A percentile compares a stretch with the other conserved stretches of the same genome.
These are phyloP conservation scores for Phytophthora pistaciae DNA, from an alignment of 352 stramenopile species.

Conservation along the genomic window DNA sequence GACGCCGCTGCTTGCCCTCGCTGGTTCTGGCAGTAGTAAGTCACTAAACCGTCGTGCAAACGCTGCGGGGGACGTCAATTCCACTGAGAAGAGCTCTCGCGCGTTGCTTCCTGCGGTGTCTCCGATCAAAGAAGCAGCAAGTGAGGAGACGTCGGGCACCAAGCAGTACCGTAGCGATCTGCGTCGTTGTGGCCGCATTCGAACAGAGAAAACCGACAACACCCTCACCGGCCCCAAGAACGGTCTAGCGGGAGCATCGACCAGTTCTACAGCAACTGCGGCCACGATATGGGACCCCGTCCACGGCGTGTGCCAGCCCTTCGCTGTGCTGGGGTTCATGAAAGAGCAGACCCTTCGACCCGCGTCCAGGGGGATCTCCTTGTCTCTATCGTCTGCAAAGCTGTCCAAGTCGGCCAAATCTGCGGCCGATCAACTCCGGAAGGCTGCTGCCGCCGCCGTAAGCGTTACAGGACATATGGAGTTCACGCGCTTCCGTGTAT, in stretches of 20 bases:
- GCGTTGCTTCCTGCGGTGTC: constrained; percentile 23
- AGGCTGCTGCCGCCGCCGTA: constrained; percentile 18
- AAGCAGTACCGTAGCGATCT: constrained; percentile 31
- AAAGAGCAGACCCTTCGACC: constrained; percentile 38
- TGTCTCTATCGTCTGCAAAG: constrained; percentile 24
- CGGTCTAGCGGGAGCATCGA: constrained; percentile 4
- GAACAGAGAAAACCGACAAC: constrained; percentile 45
- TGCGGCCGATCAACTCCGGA: constrained; percentile 30
- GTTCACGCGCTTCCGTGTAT: constrained; percentile 71
- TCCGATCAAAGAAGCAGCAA: constrained; percentile 18
- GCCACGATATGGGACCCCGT: constrained; percentile 75
- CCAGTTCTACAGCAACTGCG: background rate
- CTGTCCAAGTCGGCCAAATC: constrained; percentile 33
- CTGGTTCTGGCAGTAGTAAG: constrained; percentile 11
- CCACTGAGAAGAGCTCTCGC: constrained; percentile 7
- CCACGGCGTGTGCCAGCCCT: constrained; percentile 80
- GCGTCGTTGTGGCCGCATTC: constrained; percentile 33
- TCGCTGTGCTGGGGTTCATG: constrained; percentile 74
- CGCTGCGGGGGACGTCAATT: background rate
- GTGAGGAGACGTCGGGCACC: background rate
- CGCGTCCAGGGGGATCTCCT: constrained; percentile 14
- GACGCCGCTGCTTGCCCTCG: background rate
- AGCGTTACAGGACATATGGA: constrained; percentile 12
- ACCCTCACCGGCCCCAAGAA: constrained; percentile 29
- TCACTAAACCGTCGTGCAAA: constrained; percentile 18